Conservation (phyloP, 2,329 filamentous ascomycete species). For the Fusarium chuoi region DNA sequence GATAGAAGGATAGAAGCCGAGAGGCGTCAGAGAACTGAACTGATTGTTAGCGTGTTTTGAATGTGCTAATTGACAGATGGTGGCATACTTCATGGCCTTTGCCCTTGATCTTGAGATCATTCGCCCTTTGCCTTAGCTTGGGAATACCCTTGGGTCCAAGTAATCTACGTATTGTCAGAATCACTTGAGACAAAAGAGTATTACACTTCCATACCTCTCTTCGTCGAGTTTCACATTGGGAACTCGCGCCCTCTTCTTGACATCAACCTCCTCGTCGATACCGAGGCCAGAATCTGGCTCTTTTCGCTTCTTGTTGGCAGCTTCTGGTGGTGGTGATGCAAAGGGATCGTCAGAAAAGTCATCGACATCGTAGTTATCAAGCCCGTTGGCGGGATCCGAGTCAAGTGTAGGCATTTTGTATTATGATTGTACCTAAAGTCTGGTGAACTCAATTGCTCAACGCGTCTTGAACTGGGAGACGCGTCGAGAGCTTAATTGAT, state of each 20-base stretch:
- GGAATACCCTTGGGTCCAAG: constrained; percentile 86
- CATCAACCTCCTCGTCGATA: constrained; percentile 86
- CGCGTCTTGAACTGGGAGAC: constrained; percentile 34
- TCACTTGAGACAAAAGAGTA: not conserved
- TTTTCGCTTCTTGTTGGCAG: constrained; percentile 59
- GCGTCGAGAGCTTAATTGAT: constrained; percentile 44
- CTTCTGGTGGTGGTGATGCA: constrained; percentile 56
- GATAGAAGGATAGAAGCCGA: constrained; percentile 87
- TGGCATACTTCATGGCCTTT: constrained; percentile 85
- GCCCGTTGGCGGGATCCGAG: constrained; percentile 53
- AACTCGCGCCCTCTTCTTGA: constrained; percentile 76
- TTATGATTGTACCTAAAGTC: not conserved
- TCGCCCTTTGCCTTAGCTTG: constrained; percentile 77
- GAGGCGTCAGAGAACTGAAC: constrained; percentile 83
- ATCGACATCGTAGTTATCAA: constrained; percentile 81
- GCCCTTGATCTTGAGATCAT: constrained; percentile 82
- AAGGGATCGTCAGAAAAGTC: constrained; percentile 61
- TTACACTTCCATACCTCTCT: constrained; percentile 61
- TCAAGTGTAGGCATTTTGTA: constrained; percentile 36
- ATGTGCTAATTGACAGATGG: not conserved
- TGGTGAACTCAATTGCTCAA: not conserved
- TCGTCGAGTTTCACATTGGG: constrained; percentile 91
- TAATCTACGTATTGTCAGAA: constrained; percentile 62
- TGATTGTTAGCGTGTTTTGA: not conserved
- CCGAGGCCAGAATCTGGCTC: constrained; percentile 69